These are phyloP conservation scores for Ogataea henricii DNA, from an alignment of 805 yeast genomes.

Conservation along the genomic window DNA sequence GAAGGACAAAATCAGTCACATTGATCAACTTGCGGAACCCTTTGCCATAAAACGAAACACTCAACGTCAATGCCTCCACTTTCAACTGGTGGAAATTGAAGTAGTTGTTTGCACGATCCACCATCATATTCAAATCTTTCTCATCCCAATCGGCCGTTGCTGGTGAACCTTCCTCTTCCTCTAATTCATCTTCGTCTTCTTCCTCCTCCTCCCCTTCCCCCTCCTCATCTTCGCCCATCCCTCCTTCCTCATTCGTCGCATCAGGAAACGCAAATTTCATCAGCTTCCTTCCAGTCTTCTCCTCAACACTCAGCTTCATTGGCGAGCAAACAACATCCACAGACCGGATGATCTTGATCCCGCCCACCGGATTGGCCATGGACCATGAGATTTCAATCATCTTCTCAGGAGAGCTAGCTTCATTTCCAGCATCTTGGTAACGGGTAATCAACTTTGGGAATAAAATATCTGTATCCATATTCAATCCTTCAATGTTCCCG, in stretches of 20 bases:
- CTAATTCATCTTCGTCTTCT: slow-evolving; percentile 17
- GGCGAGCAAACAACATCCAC: slow-evolving; percentile 67
- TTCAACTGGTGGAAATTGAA: slow-evolving; percentile 64
- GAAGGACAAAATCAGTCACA: slow-evolving; percentile 70
- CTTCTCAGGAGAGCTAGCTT: slow-evolving; percentile 18
- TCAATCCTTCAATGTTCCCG: slow-evolving; percentile 66
- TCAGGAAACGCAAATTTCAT: slow-evolving; percentile 71
- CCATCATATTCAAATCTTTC: slow-evolving; percentile 53
- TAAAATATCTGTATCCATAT: slow-evolving; percentile 54
- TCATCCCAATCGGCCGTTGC: slow-evolving; percentile 7
- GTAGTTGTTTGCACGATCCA: slow-evolving; percentile 70
- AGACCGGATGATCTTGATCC: slow-evolving; percentile 75
- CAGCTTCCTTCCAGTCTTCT: slow-evolving; percentile 61
- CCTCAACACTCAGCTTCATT: slow-evolving; percentile 71
- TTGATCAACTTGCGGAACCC: slow-evolving; percentile 70
- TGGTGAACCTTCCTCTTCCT: slow-evolving; percentile 15
- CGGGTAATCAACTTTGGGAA: slow-evolving; percentile 76
- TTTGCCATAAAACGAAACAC: slow-evolving; percentile 76
- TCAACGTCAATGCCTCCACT: slow-evolving; percentile 51
- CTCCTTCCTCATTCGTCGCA: background rate
- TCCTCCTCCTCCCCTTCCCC: slow-evolving; percentile 15
- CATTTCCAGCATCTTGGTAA: slow-evolving; percentile 20
- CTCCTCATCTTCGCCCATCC: slow-evolving; percentile 10
- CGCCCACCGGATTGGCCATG: slow-evolving; percentile 86
- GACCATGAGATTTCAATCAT: slow-evolving; percentile 64